Conservation (phyloP, 768 basidiomycete genomes). For the Tylopilus rubrobrunneus region DNA sequence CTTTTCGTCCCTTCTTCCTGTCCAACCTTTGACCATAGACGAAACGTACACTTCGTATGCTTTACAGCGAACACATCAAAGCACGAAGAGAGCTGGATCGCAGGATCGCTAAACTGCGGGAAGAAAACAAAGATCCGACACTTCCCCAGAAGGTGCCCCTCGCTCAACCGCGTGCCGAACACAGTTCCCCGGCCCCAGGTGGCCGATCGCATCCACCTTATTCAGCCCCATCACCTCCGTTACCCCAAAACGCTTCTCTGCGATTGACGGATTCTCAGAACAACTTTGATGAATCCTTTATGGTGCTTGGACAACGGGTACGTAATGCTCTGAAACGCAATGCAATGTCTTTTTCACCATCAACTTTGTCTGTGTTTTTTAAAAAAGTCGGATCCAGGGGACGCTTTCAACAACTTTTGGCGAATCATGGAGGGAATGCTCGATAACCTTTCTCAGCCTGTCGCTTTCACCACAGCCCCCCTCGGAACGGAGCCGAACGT, state of each 20-base stretch:
- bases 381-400: slow-evolving; percentile 70
- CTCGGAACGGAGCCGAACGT: slow-evolving; percentile 42
- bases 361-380: background rate
- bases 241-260: slow-evolving; percentile 37
- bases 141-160: slow-evolving; percentile 57
- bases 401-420: slow-evolving; percentile 90
- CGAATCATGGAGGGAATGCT: slow-evolving; percentile 82
- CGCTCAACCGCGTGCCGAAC: slow-evolving; percentile 21
- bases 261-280: slow-evolving; percentile 49
- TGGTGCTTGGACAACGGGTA: slow-evolving; percentile 80
- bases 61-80: slow-evolving; percentile 72
- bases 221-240: slow-evolving; percentile 43
- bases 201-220: slow-evolving; percentile 14
- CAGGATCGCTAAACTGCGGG: slow-evolving; percentile 64
- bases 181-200: slow-evolving; percentile 16
- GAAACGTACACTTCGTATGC: slow-evolving; percentile 70
- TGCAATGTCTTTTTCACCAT: background rate
- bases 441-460: slow-evolving; percentile 76
- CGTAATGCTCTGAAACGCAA: slow-evolving; percentile 12
- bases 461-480: slow-evolving; percentile 80
- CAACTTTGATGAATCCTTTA: slow-evolving; percentile 83
- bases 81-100: slow-evolving; percentile 68
- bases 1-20: slow-evolving; percentile 17
- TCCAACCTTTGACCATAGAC: slow-evolving; percentile 42
- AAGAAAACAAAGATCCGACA: slow-evolving; percentile 74